Conservation (phyloP, 352 stramenopile genomes). For the Blastocystis sp. region DNA sequence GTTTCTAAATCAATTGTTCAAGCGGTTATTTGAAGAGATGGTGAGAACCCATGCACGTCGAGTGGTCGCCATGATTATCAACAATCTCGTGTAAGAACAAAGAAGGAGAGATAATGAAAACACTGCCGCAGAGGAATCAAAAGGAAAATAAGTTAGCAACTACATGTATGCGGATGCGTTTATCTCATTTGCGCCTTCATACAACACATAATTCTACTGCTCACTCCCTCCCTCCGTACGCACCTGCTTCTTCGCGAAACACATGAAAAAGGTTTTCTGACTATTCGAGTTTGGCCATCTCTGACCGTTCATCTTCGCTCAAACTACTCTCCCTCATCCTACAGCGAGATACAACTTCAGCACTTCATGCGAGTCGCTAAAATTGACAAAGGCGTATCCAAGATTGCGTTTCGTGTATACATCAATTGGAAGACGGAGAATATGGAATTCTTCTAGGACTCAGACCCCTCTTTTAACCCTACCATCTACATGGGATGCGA, state of each 20-base stretch:
- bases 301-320: slow-evolving; percentile 39
- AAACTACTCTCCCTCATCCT: not conserved
- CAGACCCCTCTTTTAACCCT: not conserved
- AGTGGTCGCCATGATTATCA: slow-evolving; percentile 29
- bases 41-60: not conserved
- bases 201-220: slow-evolving; percentile 49
- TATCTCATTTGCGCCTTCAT: slow-evolving; percentile 22
- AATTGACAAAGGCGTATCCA: slow-evolving; percentile 55
- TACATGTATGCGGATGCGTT: not conserved
- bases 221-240: not conserved
- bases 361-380: slow-evolving; percentile 51
- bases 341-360: slow-evolving; percentile 45
- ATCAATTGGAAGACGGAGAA: slow-evolving; percentile 48
- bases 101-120: not conserved
- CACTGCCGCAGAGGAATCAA: not conserved
- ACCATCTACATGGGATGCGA: slow-evolving; percentile 15
- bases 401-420: slow-evolving; percentile 54
- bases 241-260: slow-evolving; percentile 57
- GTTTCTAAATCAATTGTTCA: slow-evolving; percentile 34
- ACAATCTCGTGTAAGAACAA: not conserved
- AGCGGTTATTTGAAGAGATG: slow-evolving; percentile 10
- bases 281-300: slow-evolving; percentile 54
- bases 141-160: not conserved
- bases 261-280: slow-evolving; percentile 47
- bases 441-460: slow-evolving; percentile 33